Percentiles rank a stretch among this genome's conserved stretches.
These are phyloP conservation scores for Pyrenochaeta sp. DNA, from an alignment of 2,329 filamentous ascomycete species.

Conservation along the genomic window DNA sequence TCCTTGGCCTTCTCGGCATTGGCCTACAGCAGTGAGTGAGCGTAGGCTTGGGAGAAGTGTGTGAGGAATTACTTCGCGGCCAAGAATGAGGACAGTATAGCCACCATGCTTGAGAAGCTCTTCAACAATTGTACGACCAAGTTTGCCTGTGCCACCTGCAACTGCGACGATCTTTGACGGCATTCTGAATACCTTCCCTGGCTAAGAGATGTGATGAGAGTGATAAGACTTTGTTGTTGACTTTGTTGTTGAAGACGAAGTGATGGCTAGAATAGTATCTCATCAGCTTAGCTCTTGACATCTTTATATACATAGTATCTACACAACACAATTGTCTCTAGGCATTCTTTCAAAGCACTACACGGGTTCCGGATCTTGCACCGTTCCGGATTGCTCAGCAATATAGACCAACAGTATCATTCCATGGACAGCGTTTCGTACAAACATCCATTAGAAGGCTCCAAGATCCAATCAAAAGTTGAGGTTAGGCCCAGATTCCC, in stretches of 20 bases:
- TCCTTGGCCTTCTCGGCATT: conserved; percentile 5
- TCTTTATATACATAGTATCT: too few species aligned
- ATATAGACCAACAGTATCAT: not conserved
- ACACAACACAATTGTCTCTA: too few species aligned
- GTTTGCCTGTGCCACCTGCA: conserved; percentile 26
- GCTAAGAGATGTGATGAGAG: not conserved
- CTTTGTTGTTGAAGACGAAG: too few species aligned
- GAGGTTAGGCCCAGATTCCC: too few species aligned
- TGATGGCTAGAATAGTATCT: too few species aligned
- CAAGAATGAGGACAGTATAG: conserved; percentile 9
- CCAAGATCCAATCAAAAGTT: too few species aligned
- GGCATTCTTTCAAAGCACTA: too few species aligned
- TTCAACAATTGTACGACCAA: conserved; percentile 26
- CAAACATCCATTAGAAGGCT: too few species aligned
- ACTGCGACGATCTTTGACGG: conserved; percentile 18
- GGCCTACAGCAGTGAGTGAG: not conserved
- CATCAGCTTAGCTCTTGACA: too few species aligned
- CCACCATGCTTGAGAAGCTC: conserved; percentile 1
- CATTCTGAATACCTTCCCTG: not conserved
- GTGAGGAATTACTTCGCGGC: not conserved
- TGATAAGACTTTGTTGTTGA: too few species aligned
- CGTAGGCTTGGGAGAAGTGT: not conserved
- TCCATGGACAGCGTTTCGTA: not conserved
- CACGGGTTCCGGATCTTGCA: not conserved
- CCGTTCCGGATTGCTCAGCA: not conserved